Evolutionary conservation across 73 alveolate species (phyloP).

Genomic region (Tetrahymena thermophila): DNA sequence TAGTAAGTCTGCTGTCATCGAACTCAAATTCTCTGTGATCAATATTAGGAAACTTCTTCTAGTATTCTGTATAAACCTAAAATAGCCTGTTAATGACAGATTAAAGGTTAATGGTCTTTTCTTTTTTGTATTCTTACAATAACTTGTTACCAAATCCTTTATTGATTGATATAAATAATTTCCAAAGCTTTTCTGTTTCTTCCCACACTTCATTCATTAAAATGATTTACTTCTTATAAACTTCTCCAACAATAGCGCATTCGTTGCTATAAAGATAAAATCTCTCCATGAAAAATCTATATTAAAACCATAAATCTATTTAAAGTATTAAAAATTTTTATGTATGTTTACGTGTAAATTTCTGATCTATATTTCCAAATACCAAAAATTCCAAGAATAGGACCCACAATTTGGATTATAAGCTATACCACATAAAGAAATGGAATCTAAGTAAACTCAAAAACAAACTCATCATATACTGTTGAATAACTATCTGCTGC

Average conservation of each 20-base stretch:
- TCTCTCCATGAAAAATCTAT: not conserved
- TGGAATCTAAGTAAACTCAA: not conserved
- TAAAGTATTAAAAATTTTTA: not conserved
- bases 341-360: not conserved
- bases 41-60: not conserved
- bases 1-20: not conserved
- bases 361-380: not conserved
- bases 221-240: not conserved
- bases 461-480: not conserved
- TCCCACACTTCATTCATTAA: not conserved
- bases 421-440: not conserved
- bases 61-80: not conserved
- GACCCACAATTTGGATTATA: not conserved
- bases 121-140: not conserved
- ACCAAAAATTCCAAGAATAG: not conserved
- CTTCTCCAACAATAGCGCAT: not conserved
- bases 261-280: not conserved
- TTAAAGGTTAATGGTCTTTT: not conserved
- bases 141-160: not conserved
- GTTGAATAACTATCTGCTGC: not conserved
- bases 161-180: not conserved
- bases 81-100: not conserved
- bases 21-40: not conserved
- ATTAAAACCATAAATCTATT: not conserved
- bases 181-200: not conserved